A percentile compares a stretch with the other conserved stretches of the same genome.
These are phyloP conservation scores for Martensiomyces pterosporus DNA, from an alignment of 192 early-diverging fungal species.

Conservation along the genomic window DNA sequence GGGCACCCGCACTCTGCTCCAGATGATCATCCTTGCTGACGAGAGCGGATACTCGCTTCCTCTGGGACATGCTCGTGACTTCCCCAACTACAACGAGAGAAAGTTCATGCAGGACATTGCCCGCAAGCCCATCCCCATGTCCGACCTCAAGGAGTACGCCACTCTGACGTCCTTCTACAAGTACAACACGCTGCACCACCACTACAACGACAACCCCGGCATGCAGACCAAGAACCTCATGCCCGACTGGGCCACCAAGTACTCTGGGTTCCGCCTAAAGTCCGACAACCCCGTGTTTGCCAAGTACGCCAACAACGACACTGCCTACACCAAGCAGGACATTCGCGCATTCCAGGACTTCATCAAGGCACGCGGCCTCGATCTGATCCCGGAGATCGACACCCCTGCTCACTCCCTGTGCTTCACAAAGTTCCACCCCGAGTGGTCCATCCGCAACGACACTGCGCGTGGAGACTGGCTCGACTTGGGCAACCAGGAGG, in stretches of 20 bases:
- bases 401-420: slow-evolving; percentile 46
- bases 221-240: slow-evolving; percentile 26
- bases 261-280: slow-evolving; percentile 47
- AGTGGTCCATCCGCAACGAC: slow-evolving; percentile 36
- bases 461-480: slow-evolving; percentile 44
- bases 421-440: slow-evolving; percentile 50
- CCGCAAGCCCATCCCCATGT: slow-evolving; percentile 45
- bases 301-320: slow-evolving; percentile 41
- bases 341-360: slow-evolving; percentile 47
- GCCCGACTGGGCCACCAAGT: slow-evolving; percentile 35
- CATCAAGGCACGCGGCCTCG: slow-evolving; percentile 40
- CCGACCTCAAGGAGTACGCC: slow-evolving; percentile 42
- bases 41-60: slow-evolving; percentile 33
- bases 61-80: slow-evolving; percentile 38
- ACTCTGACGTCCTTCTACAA: slow-evolving; percentile 49
- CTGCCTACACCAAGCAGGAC: slow-evolving; percentile 41
- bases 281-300: slow-evolving; percentile 38
- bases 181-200: slow-evolving; percentile 48
- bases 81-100: slow-evolving; percentile 46
- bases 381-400: slow-evolving; percentile 49
- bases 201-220: slow-evolving; percentile 47
- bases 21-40: slow-evolving; percentile 48
- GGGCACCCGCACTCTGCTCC: slow-evolving; percentile 44
- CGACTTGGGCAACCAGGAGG: slow-evolving; percentile 44
- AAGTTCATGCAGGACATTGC: slow-evolving; percentile 48